Conservation (phyloP, 2,329 filamentous ascomycete species). For the Penicillium thymicola region DNA sequence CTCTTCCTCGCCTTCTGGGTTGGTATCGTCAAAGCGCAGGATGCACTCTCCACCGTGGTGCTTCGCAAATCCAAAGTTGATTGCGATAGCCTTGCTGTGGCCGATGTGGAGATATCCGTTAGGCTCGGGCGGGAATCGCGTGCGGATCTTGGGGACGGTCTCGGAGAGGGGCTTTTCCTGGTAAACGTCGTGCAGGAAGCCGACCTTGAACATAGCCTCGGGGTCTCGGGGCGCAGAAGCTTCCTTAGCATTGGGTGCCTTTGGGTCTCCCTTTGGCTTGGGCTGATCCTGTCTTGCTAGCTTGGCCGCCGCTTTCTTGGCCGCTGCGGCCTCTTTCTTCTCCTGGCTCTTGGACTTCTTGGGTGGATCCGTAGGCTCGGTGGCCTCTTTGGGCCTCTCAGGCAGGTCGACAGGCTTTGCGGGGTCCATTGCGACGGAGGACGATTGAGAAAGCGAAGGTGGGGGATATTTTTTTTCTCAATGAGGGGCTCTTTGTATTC, state of each 20-base stretch:
- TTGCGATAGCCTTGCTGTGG: conserved; percentile 89
- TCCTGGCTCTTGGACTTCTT: conserved; percentile 50
- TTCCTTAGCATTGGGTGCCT: conserved; percentile 31
- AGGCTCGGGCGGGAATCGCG: conserved; percentile 79
- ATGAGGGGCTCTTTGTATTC: conserved; percentile 19
- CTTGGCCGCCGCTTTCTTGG: conserved; percentile 22
- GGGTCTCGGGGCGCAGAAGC: conserved; percentile 38
- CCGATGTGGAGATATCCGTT: conserved; percentile 94
- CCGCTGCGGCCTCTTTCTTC: conserved; percentile 31
- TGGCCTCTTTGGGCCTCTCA: conserved; percentile 23
- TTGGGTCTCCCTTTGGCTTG: conserved; percentile 15
- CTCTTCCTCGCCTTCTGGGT: conserved; percentile 89
- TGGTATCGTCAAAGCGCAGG: conserved; percentile 88
- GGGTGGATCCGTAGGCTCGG: conserved; percentile 9
- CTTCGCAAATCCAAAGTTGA: conserved; percentile 93
- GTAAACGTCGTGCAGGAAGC: conserved; percentile 71
- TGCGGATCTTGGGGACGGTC: conserved; percentile 48
- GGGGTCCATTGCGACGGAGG: conserved; percentile 22
- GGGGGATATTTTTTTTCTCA: conserved; percentile 17
- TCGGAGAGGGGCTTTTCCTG: conserved; percentile 56
- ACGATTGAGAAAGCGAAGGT: conserved; percentile 7
- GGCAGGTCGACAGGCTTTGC: conserved; percentile 25
- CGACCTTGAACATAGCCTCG: conserved; percentile 74
- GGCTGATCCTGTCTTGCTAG: conserved; percentile 7
- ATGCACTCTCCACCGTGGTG: conserved; percentile 76